phyloP scores from a whole-genome alignment of 2,329 filamentous ascomycete species.

The Dendrostoma leiphaemia region DNA sequence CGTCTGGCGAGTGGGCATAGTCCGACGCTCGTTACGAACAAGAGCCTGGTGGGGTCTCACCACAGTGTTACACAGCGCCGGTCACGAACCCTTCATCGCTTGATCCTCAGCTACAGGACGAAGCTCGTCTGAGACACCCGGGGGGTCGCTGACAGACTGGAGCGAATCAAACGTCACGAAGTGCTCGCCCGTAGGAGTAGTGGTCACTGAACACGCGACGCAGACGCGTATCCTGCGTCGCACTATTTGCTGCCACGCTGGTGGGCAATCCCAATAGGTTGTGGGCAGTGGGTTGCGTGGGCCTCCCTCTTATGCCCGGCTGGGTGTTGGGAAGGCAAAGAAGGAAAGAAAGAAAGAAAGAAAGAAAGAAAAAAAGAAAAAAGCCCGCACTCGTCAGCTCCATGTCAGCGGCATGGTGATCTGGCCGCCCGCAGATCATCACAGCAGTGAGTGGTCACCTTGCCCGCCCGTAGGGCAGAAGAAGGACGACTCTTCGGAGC shows the following conservation, averaged over 20 bases:
- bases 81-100: too few relatives aligned
- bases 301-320: background rate
- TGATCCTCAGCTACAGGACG: too few relatives aligned
- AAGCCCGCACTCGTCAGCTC: too few relatives aligned
- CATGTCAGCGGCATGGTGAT: too few relatives aligned
- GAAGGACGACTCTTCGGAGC: background rate
- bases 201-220: background rate
- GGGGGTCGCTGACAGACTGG: background rate
- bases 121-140: background rate
- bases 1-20: too few relatives aligned
- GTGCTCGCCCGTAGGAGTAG: background rate
- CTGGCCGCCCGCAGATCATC: background rate
- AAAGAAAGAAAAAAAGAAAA: too few relatives aligned
- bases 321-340: background rate
- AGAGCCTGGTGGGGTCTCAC: too few relatives aligned
- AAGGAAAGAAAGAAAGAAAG: background rate
- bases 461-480: constrained; percentile 8
- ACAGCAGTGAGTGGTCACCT: background rate
- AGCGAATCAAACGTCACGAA: too few relatives aligned
- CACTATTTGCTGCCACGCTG: background rate
- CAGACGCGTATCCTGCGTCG: background rate
- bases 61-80: too few relatives aligned
- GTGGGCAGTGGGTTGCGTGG: background rate
- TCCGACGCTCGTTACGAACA: too few relatives aligned
- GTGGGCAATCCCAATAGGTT: background rate